A percentile compares a stretch with the other conserved stretches of the same genome.
Conservation (phyloP, 1,284 basidiomycete species). For the Ganoderma lucidum region DNA sequence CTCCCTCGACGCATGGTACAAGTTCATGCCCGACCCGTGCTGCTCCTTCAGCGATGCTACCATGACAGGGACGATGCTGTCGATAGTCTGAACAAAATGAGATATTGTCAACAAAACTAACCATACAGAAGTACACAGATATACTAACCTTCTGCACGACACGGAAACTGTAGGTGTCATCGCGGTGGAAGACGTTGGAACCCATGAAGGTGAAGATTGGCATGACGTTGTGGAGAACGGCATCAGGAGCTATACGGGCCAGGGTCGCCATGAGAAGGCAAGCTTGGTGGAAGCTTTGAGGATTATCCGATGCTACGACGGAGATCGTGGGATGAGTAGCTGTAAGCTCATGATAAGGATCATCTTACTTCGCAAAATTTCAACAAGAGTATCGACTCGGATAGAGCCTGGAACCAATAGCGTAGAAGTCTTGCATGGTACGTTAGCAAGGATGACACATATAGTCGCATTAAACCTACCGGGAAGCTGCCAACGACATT, state of each 20-base stretch:
- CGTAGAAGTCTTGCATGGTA: conserved; percentile 41
- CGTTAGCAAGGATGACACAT: background rate
- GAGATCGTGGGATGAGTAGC: conserved; percentile 11
- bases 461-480: conserved; percentile 45
- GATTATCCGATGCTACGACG: conserved; percentile 81
- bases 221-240: conserved; percentile 95
- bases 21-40: conserved; percentile 59
- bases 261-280: conserved; percentile 90
- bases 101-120: background rate
- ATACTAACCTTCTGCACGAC: conserved; percentile 87
- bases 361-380: conserved; percentile 80
- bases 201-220: conserved; percentile 99
- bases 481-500: conserved; percentile 70
- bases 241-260: conserved; percentile 87
- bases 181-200: conserved; percentile 93
- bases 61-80: conserved; percentile 95
- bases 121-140: background rate
- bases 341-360: background rate
- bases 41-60: conserved; percentile 74
- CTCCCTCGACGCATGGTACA: conserved; percentile 73
- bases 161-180: conserved; percentile 94
- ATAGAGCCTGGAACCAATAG: conserved; percentile 54
- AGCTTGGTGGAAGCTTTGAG: conserved; percentile 95
- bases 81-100: conserved; percentile 71
- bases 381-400: conserved; percentile 84